Evolutionary conservation across 768 basidiomycete genomes (phyloP), one percentile per base, ranked within the genome.

Genomic region (Tulasnella sp.): DNA sequence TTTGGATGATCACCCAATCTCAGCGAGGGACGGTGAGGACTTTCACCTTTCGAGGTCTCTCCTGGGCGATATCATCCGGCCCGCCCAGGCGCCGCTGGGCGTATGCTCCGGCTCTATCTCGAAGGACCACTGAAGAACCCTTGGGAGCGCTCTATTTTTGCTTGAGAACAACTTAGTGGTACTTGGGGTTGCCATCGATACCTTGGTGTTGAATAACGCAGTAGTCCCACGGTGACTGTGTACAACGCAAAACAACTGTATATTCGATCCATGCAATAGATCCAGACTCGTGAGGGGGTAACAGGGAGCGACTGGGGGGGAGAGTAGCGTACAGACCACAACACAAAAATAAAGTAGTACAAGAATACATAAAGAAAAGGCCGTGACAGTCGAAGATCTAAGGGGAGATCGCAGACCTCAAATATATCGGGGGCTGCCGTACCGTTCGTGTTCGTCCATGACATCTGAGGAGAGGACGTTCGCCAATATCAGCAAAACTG

Each of bases 381-480:
- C 9, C 23, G 57, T 32, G 16, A 32, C 23, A 10, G 23, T 26
- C 57, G 57, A 26, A 61, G 26, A 23, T 32, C 20, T 3, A 23
- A 29, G 10, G 61, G 32, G 61, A 32, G 26, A 67, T 67, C 20
- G 39, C 37, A 46, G 70, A 72, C 39, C 39, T 72, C 70, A 72
- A 72, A 72, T 72, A 32, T 72, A 72, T 39, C 70, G 70, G 7
- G 70, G 70, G 74, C 20, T 37, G 32, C 32, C 48, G 55, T 46
- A 55, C 55, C 74, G 74, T 44, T 75, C 74, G 4, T 75, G 44
- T 35, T 75, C 46, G 35, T 75, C 74, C 74, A 75, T 57, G 46
- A 75, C 74, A 75, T 75, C 74, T 75, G 23, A 5, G 18, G 46
- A 13, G 10, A 16, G 5, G 55, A 23, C 23, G 23, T 70, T 23